Conservation (phyloP, 495 filamentous ascomycete genomes). For the Penicillium pancosmium region DNA sequence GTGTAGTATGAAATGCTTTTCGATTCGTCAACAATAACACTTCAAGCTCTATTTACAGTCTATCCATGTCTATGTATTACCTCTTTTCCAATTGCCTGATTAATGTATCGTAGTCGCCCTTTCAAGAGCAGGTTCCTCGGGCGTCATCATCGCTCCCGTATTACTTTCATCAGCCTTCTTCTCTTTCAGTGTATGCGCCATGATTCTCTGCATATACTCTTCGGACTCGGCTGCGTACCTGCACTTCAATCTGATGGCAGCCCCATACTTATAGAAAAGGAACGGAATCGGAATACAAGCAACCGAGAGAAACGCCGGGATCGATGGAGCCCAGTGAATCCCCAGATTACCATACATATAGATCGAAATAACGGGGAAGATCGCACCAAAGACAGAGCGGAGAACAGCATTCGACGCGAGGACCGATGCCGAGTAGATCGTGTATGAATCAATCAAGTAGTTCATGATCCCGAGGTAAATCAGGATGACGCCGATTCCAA, state of each 20-base stretch:
- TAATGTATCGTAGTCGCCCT: not conserved
- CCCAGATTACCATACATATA: slow-evolving; percentile 68
- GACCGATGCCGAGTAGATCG: slow-evolving; percentile 69
- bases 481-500: slow-evolving; percentile 65
- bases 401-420: slow-evolving; percentile 70
- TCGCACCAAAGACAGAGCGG: slow-evolving; percentile 63
- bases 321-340: slow-evolving; percentile 68
- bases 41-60: slow-evolving; percentile 1
- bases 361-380: slow-evolving; percentile 71
- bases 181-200: slow-evolving; percentile 3
- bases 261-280: slow-evolving; percentile 68
- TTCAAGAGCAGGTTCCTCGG: not conserved
- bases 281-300: slow-evolving; percentile 69
- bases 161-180: not conserved
- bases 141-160: not conserved
- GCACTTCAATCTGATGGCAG: slow-evolving; percentile 59
- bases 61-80: not conserved
- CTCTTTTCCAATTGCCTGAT: not conserved
- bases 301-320: slow-evolving; percentile 69
- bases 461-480: slow-evolving; percentile 65
- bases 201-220: slow-evolving; percentile 15
- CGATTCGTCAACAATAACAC: not conserved
- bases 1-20: too few species aligned
- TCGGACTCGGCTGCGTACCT: slow-evolving; percentile 56
- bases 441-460: slow-evolving; percentile 73